Conservation (phyloP, 805 yeast species). For the Lipomyces mesembrius region DNA sequence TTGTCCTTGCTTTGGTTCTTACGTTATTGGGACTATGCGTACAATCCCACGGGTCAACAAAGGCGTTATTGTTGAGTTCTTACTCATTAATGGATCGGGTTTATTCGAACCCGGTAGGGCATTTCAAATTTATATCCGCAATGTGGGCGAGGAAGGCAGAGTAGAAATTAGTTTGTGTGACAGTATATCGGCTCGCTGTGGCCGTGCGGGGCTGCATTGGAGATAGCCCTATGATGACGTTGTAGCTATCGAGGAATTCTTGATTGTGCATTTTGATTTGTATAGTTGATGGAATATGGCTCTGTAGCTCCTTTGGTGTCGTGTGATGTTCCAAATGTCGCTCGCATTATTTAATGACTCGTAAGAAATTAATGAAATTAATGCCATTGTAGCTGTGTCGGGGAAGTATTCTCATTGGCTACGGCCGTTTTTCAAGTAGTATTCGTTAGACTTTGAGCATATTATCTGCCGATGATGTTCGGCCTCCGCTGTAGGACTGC, state of each 20-base stretch:
- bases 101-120: background rate
- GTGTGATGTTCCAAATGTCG: background rate
- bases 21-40: background rate
- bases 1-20: background rate
- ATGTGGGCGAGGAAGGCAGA: too few species aligned
- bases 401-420: too few species aligned
- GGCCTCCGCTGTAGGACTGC: too few species aligned
- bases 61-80: background rate
- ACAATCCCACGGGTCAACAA: background rate
- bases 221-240: background rate
- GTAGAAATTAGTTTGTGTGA: too few species aligned
- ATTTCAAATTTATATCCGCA: background rate
- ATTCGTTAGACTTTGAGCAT: too few species aligned
- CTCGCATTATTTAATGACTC: background rate
- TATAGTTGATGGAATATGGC: background rate
- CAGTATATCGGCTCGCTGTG: background rate
- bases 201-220: background rate
- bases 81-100: background rate
- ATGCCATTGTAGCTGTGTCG: background rate
- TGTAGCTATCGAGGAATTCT: background rate
- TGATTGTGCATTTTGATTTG: background rate
- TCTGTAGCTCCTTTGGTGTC: background rate
- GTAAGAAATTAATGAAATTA: background rate
- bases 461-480: too few species aligned
- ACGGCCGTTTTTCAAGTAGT: too few species aligned